Conservation (phyloP, 2,329 filamentous ascomycete genomes). For the Stagonosporopsis chrysanthemi region DNA sequence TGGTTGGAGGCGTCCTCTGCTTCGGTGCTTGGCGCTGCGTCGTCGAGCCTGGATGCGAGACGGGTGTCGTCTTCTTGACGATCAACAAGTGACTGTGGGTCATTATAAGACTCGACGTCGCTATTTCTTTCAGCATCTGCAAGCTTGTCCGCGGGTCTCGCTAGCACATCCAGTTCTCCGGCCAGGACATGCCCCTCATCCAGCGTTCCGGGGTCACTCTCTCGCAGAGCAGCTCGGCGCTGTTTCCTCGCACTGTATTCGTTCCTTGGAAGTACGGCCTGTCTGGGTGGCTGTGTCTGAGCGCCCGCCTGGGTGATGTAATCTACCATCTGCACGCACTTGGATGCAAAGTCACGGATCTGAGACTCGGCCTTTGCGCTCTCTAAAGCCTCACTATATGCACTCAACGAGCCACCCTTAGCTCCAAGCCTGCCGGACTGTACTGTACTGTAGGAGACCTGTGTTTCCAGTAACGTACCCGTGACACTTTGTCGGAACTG, state of each 20-base stretch:
- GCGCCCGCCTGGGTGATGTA: slow-evolving; percentile 29
- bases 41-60: slow-evolving; percentile 11
- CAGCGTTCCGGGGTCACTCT: not conserved
- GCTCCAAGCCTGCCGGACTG: slow-evolving; percentile 42
- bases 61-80: not conserved
- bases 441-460: slow-evolving; percentile 28
- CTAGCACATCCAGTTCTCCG: not conserved
- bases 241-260: slow-evolving; percentile 24
- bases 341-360: slow-evolving; percentile 28
- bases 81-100: not conserved
- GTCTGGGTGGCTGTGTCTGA: slow-evolving; percentile 24
- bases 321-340: slow-evolving; percentile 30
- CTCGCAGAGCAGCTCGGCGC: slow-evolving; percentile 9
- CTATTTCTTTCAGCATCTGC: not conserved
- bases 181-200: not conserved
- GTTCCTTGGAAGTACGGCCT: slow-evolving; percentile 20
- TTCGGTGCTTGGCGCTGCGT: not conserved
- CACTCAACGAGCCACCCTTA: slow-evolving; percentile 30
- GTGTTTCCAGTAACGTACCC: slow-evolving; percentile 21
- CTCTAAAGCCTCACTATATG: slow-evolving; percentile 19
- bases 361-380: not conserved
- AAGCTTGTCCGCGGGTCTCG: not conserved
- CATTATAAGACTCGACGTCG: not conserved
- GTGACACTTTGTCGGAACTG: slow-evolving; percentile 37
- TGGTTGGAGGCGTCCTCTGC: not conserved